Conservation (phyloP, 208 protist genomes). For the Porcisia hertigi region DNA sequence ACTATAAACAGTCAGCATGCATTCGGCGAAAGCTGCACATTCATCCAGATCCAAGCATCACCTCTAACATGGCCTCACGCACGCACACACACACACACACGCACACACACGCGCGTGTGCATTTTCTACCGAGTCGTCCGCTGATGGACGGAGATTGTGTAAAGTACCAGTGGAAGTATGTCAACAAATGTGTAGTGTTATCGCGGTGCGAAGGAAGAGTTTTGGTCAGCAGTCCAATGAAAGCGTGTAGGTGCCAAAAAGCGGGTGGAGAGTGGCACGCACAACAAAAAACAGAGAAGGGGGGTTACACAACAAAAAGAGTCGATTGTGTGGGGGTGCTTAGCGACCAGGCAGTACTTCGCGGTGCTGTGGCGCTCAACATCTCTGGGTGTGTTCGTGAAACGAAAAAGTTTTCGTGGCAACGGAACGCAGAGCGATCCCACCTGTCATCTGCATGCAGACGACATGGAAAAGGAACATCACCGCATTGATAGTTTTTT, state of each 20-base stretch:
- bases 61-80: too few species aligned
- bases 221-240: not conserved
- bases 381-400: not conserved
- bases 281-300: not conserved
- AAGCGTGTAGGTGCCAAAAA: not conserved
- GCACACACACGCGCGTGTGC: not conserved
- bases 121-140: not conserved
- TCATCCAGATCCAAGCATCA: too few species aligned
- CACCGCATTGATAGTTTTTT: not conserved
- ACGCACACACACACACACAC: too few species aligned
- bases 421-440: not conserved
- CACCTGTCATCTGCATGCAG: not conserved
- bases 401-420: not conserved
- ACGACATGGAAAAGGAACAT: not conserved
- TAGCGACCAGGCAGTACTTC: not conserved
- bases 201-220: too few species aligned
- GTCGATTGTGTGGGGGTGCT: not conserved
- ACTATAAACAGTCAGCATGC: conserved; percentile 20
- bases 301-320: not conserved
- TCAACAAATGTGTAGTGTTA: too few species aligned
- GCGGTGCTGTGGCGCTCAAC: not conserved
- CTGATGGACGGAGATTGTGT: too few species aligned
- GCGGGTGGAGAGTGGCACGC: too few species aligned
- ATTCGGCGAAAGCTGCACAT: conserved; percentile 40
- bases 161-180: not conserved